Base-by-base conservation (phyloP, 192 early-diverging fungal genomes). In the Podila clonocystis region DNA sequence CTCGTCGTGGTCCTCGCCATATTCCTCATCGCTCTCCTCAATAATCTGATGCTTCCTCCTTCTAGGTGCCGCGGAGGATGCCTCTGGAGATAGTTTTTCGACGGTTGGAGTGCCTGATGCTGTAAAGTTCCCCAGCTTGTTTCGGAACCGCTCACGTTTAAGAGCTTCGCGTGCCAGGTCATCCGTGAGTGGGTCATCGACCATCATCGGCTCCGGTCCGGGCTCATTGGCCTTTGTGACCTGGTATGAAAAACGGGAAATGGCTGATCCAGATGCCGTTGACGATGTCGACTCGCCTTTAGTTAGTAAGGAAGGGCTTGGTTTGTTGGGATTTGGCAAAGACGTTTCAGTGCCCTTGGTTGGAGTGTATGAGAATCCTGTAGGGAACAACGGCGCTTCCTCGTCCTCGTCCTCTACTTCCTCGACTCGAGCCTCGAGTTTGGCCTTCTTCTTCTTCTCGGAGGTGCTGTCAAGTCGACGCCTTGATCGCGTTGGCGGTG, bases 1-100 rank as follows among this genome's bases (percentile, higher is more conserved):
- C 3, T 63, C 62, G 26, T 65, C 38, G 26, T 64, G 15, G 38
- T 65, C 63, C n/a, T 65, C 12, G 59, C 26, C 30, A 61, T 61
- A 19, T 0, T 61, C 63, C n/a, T 75, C 74, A 5, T 75, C 74
- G 22, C 74, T 75, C 29, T 75, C 74, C 4, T 60, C 50, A 19
- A 75, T 31, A 26, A 75, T 69, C 15, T 58, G 62, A 34, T 61
- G 60, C 1, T 62, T 62, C 4, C 62, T 38, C 19, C 61, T 30
- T 7, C 26, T 12, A 30, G 70, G 41, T 15, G 26, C 9, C 5
- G n/a, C n/a, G 12, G 28, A 48, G 12, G 48, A 36, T 15, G 11
- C 28, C 5, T 73, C 61, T 61, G 63, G 2, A 50, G 52, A 5
- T 28, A 22, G 57, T 3, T 19, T 11, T 22, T 26, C 36, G 3